A percentile compares a stretch with the other conserved stretches of the same genome.
Conservation (phyloP, 169 alveolate species). For the Condylostoma magnum region DNA sequence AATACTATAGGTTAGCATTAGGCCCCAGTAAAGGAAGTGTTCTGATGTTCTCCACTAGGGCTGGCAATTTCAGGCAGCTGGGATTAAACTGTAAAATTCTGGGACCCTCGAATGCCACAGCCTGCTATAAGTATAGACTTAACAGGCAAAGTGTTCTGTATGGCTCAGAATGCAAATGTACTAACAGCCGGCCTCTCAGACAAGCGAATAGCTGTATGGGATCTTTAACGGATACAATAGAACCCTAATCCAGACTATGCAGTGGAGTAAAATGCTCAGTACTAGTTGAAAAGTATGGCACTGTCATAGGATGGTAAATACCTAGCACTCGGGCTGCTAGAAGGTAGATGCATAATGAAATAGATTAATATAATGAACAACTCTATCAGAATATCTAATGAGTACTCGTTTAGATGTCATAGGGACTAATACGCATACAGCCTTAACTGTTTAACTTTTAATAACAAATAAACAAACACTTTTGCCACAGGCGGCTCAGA, state of each 20-base stretch:
- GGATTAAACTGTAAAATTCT: constrained; percentile 11
- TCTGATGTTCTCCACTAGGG: not conserved
- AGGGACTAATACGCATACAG: not conserved
- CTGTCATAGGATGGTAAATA: constrained; percentile 9
- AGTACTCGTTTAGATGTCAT: constrained; percentile 30
- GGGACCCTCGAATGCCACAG: constrained; percentile 8
- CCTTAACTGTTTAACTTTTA: constrained; percentile 9
- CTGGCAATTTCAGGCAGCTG: constrained; percentile 14
- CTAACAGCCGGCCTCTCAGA: not conserved
- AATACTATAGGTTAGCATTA: constrained; percentile 6
- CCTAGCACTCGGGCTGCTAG: constrained; percentile 27
- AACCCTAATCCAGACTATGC: not conserved
- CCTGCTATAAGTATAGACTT: not conserved
- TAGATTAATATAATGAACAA: not conserved
- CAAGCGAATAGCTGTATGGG: constrained; percentile 13
- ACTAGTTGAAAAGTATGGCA: not conserved
- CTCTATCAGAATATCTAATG: not conserved
- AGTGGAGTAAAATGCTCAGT: not conserved
- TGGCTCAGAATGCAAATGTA: not conserved
- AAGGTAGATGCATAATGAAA: constrained; percentile 27
- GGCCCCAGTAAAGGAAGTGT: constrained; percentile 22
- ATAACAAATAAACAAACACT: constrained; percentile 5
- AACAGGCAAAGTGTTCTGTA: constrained; percentile 8
- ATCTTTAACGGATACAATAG: not conserved
- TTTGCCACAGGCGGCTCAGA: constrained; percentile 33